phyloP scores from a whole-genome alignment of 192 early-diverging fungal genomes.

The Coemansia sp. region DNA sequence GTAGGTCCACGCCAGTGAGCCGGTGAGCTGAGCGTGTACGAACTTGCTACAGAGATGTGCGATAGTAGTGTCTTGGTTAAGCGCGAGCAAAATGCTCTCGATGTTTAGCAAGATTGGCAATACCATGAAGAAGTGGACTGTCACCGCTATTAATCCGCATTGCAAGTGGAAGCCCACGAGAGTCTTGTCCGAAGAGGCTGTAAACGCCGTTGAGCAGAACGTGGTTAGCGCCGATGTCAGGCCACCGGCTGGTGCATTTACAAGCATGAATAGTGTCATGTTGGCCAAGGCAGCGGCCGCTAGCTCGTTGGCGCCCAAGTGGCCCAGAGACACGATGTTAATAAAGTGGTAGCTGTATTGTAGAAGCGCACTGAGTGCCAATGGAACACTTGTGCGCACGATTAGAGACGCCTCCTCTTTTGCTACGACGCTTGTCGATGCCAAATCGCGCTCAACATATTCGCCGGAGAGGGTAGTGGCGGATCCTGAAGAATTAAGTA shows the following conservation, averaged over 20 bases:
- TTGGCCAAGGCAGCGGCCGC: conserved; percentile 67
- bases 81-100: conserved; percentile 61
- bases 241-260: conserved; percentile 66
- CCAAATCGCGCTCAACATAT: conserved; percentile 22
- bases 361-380: conserved; percentile 55
- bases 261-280: conserved; percentile 69
- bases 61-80: conserved; percentile 74
- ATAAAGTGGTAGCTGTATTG: conserved; percentile 64
- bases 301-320: conserved; percentile 62
- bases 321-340: conserved; percentile 63
- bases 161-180: conserved; percentile 74
- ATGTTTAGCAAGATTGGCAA: conserved; percentile 67
- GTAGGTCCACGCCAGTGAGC: conserved; percentile 72
- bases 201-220: conserved; percentile 69
- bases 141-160: conserved; percentile 75
- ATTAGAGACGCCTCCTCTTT: conserved; percentile 14
- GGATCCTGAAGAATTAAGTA: conserved; percentile 1
- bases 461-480: conserved; percentile 25
- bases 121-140: conserved; percentile 69
- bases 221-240: conserved; percentile 74
- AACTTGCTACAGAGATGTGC: conserved; percentile 68
- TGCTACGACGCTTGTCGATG: conserved; percentile 4
- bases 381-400: not conserved
- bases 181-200: conserved; percentile 61
- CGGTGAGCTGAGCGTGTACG: conserved; percentile 65